These are phyloP conservation scores for Choanephora cucurbitarum DNA, from an alignment of 371 early-diverging fungal species.

Conservation along the genomic window DNA sequence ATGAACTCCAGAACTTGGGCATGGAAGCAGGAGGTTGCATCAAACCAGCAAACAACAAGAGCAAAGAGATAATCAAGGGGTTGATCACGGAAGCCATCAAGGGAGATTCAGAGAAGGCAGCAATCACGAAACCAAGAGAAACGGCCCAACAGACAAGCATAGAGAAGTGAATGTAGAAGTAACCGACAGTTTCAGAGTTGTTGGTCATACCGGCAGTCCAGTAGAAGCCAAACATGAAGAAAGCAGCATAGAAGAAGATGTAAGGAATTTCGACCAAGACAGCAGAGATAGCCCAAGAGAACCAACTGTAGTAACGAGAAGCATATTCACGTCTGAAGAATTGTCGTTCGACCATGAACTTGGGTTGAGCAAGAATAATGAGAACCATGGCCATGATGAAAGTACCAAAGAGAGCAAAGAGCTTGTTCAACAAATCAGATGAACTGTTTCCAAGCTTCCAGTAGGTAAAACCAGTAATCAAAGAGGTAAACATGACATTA, in stretches of 20 bases:
- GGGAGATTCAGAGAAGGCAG: conserved; percentile 51
- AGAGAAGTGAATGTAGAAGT: conserved; percentile 64
- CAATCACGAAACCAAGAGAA: conserved; percentile 63
- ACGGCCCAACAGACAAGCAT: conserved; percentile 65
- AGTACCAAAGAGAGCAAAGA: conserved; percentile 74
- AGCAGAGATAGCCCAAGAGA: conserved; percentile 59
- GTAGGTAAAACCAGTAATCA: conserved; percentile 76
- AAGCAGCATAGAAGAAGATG: conserved; percentile 49
- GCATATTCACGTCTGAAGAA: conserved; percentile 75
- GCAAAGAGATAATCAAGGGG: conserved; percentile 69
- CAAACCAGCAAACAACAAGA: conserved; percentile 74
- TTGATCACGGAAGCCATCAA: conserved; percentile 72
- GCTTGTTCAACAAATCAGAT: conserved; percentile 66
- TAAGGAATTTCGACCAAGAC: conserved; percentile 66
- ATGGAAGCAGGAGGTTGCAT: conserved; percentile 67
- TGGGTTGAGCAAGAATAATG: conserved; percentile 74
- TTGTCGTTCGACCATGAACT: conserved; percentile 68
- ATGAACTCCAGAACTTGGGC: conserved; percentile 75
- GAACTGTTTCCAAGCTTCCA: conserved; percentile 59
- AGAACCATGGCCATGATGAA: conserved; percentile 66
- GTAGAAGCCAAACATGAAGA: conserved; percentile 68
- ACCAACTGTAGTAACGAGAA: conserved; percentile 74
- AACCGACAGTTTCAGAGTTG: conserved; percentile 51
- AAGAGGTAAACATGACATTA: conserved; percentile 51
- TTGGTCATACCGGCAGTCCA: conserved; percentile 68